These are phyloP conservation scores for Pseudogymnoascus verrucosus DNA, from an alignment of 2,329 filamentous ascomycete genomes.

Conservation along the genomic window DNA sequence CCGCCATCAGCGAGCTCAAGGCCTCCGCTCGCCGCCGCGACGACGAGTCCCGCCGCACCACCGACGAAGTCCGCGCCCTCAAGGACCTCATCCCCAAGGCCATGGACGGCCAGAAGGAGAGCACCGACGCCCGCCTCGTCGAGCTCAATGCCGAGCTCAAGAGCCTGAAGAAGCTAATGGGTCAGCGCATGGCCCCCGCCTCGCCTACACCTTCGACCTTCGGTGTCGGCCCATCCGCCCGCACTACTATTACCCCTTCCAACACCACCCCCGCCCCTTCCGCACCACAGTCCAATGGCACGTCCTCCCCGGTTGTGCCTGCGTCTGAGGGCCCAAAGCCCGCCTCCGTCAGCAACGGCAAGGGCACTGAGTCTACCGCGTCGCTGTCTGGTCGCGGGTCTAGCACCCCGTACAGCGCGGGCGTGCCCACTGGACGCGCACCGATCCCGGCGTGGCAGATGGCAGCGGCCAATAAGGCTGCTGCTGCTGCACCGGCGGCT, in stretches of 20 bases:
- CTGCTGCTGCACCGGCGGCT: neutral
- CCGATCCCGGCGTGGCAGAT: conserved; percentile 77
- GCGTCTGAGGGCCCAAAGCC: conserved; percentile 20
- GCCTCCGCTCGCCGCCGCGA: conserved; percentile 72
- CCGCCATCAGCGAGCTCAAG: conserved; percentile 73
- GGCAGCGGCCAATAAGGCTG: conserved; percentile 52
- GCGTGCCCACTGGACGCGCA: conserved; percentile 46
- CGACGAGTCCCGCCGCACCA: conserved; percentile 77
- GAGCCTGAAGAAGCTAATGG: conserved; percentile 83
- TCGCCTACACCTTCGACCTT: conserved; percentile 21
- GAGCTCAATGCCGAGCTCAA: conserved; percentile 83
- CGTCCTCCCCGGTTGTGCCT: conserved; percentile 15
- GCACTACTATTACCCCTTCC: conserved; percentile 16
- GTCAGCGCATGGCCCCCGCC: conserved; percentile 48
- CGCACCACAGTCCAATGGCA: conserved; percentile 14
- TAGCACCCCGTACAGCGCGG: conserved; percentile 41
- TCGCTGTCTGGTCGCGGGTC: conserved; percentile 31
- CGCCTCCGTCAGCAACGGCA: conserved; percentile 27
- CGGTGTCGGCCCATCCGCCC: conserved; percentile 23
- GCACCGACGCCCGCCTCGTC: conserved; percentile 69
- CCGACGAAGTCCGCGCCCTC: conserved; percentile 75
- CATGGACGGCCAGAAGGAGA: conserved; percentile 77
- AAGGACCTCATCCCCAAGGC: conserved; percentile 84
- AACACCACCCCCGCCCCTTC: neutral
- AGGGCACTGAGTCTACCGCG: conserved; percentile 24